Evolutionary conservation across 768 basidiomycete species (phyloP).

Genomic region (Suillus hirtellus): DNA sequence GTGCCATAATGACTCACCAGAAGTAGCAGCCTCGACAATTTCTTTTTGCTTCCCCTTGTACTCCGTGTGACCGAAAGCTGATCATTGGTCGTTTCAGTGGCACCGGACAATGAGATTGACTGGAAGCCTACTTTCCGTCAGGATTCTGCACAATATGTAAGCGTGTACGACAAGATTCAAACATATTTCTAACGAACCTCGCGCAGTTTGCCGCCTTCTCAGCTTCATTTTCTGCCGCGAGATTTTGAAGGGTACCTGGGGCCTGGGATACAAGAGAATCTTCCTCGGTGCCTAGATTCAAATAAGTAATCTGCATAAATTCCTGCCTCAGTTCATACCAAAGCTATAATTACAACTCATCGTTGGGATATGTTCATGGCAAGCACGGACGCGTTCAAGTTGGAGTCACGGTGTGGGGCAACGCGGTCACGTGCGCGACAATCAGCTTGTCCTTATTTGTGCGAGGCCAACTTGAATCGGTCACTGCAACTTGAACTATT

Average conservation of each 20-base stretch:
- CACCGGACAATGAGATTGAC: neutral
- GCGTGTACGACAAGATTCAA: neutral
- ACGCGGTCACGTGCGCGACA: constrained; percentile 6
- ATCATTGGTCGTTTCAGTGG: neutral
- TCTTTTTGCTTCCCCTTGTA: constrained; percentile 81
- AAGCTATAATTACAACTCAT: neutral
- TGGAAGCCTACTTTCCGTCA: constrained; percentile 25
- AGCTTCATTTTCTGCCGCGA: neutral
- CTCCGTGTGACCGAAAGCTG: constrained; percentile 67
- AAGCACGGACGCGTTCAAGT: neutral
- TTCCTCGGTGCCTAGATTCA: neutral
- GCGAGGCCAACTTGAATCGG: too few relatives aligned
- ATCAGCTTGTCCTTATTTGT: neutral
- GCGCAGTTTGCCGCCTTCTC: neutral
- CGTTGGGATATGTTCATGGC: neutral
- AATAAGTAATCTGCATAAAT: neutral
- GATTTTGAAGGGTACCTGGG: neutral
- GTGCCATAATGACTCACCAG: constrained; percentile 40
- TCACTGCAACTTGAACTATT: too few relatives aligned
- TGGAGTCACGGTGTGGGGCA: too few relatives aligned
- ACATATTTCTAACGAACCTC: neutral
- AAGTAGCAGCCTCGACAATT: constrained; percentile 69
- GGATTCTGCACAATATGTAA: constrained; percentile 16
- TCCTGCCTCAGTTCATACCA: neutral
- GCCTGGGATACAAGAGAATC: neutral